Evolutionary conservation across 345 rosid genomes (phyloP).

Genomic region (Salix udensis): DNA sequence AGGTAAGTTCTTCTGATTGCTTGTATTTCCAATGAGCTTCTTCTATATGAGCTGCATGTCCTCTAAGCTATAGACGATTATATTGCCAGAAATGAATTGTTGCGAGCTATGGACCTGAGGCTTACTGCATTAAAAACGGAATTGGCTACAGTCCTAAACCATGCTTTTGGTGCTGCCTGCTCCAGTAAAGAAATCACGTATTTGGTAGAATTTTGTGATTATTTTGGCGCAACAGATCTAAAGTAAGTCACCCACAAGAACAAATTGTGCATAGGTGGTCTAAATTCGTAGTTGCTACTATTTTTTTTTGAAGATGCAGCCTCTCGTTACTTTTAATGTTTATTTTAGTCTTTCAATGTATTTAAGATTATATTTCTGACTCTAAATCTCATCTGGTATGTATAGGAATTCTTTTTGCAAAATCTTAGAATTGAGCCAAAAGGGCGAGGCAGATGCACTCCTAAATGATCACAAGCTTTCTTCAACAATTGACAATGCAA

Average conservation of each 20-base stretch:
- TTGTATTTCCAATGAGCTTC: slow-evolving; percentile 3
- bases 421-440: slow-evolving; percentile 27
- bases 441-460: slow-evolving; percentile 13
- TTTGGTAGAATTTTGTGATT: slow-evolving; percentile 40
- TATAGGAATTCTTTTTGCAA: slow-evolving; percentile 37
- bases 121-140: slow-evolving; percentile 48
- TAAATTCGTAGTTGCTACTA: slow-evolving; percentile 6
- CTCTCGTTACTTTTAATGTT: not conserved
- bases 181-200: slow-evolving; percentile 38
- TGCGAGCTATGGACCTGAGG: slow-evolving; percentile 60
- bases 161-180: slow-evolving; percentile 35
- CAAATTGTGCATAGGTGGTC: not conserved
- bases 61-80: slow-evolving; percentile 11
- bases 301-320: slow-evolving; percentile 3
- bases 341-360: not conserved
- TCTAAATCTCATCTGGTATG: not conserved
- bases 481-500: slow-evolving; percentile 13
- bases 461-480: slow-evolving; percentile 20
- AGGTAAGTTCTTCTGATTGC: slow-evolving; percentile 34
- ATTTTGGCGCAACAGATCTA: slow-evolving; percentile 45
- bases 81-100: slow-evolving; percentile 50
- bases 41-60: slow-evolving; percentile 9
- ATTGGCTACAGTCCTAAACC: slow-evolving; percentile 39
- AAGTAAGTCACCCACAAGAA: slow-evolving; percentile 41
- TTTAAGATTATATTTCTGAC: not conserved